Conservation (phyloP, 1,284 basidiomycete genomes). For the Trametes pubescens region DNA sequence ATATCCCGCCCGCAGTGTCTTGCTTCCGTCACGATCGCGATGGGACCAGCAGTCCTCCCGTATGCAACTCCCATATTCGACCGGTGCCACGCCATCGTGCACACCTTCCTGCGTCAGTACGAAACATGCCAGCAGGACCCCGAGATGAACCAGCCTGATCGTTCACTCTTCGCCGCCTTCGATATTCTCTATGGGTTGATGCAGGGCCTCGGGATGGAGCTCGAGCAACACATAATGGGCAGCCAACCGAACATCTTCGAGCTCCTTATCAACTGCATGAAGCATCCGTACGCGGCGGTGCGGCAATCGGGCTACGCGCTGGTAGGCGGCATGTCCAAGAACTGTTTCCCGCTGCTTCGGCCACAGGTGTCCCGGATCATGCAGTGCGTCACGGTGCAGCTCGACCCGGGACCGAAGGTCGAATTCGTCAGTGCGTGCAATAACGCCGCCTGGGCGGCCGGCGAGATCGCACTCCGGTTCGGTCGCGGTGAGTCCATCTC, state of each 20-base stretch:
- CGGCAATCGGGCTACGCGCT: slow-evolving; percentile 97
- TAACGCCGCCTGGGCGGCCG: slow-evolving; percentile 99
- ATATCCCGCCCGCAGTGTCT: slow-evolving; percentile 73
- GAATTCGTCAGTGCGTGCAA: slow-evolving; percentile 98
- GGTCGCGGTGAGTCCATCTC: slow-evolving; percentile 64
- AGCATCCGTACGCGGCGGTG: slow-evolving; percentile 95
- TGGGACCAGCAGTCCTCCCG: slow-evolving; percentile 89
- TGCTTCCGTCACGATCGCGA: slow-evolving; percentile 96
- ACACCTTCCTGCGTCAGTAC: slow-evolving; percentile 83
- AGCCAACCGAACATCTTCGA: slow-evolving; percentile 81
- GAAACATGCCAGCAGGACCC: slow-evolving; percentile 86
- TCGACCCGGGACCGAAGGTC: slow-evolving; percentile 89
- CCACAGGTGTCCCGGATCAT: slow-evolving; percentile 90
- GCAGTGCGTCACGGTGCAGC: slow-evolving; percentile 89
- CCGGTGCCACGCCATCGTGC: slow-evolving; percentile 89
- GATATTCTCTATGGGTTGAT: slow-evolving; percentile 96
- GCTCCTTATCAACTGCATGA: slow-evolving; percentile 86
- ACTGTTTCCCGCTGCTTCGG: slow-evolving; percentile 87
- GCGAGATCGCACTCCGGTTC: slow-evolving; percentile 93
- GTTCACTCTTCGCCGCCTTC: slow-evolving; percentile 95
- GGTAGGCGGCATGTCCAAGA: slow-evolving; percentile 97
- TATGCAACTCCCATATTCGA: slow-evolving; percentile 95
- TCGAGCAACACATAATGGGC: slow-evolving; percentile 76
- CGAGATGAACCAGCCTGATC: slow-evolving; percentile 91
- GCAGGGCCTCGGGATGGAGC: slow-evolving; percentile 87